Evolutionary conservation across 805 yeast genomes (phyloP), one percentile per base, ranked within the genome.

Genomic region (Yueomyces sinensis): DNA sequence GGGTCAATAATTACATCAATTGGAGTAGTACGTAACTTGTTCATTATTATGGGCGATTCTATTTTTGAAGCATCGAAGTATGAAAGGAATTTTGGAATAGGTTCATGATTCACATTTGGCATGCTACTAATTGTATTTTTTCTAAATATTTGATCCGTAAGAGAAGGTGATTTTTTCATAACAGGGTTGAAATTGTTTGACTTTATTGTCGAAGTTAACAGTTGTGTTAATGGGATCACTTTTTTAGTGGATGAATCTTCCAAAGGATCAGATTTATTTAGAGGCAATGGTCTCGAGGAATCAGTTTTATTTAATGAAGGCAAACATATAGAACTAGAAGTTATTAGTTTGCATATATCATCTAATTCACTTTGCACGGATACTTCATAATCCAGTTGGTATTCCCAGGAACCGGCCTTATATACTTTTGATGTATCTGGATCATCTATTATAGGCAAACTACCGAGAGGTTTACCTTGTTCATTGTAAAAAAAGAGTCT

Each of bases 1-100:
- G 83, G 82, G 46, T 80, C 89, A 9, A 79, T 68, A 0, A 72
- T 66, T 1, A 77, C 78, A 36, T 65, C 73, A 3, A 52, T 52
- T 9, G 49, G 47, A 2, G 58, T 51, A 16, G 52, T 54, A 2
- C 32, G 23, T 1, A 41, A 34, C 23, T 49, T 56, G 24, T 62
- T 59, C 76, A 65, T 56, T 0, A 68, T 57, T 1, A 70, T 44
- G 0, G 74, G 67, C 32, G 51, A 50, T 18, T 50, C 55, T 1
- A 57, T 50, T 6, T 49, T 42, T 0, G 37, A 24, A 4, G 63
- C 48, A 43, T 68, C 68, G 44, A 61, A 61, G 13, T 68, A 37
- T 2, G 74, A 67, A n/a, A 44, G 45, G 31, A 41, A 50, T 24
- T 44, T 49, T 42, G 5, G 48, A 37, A 38, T 29, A 24, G 16